phyloP scores from a whole-genome alignment of 2,329 filamentous ascomycete species.

The Zymoseptoria tritici region DNA sequence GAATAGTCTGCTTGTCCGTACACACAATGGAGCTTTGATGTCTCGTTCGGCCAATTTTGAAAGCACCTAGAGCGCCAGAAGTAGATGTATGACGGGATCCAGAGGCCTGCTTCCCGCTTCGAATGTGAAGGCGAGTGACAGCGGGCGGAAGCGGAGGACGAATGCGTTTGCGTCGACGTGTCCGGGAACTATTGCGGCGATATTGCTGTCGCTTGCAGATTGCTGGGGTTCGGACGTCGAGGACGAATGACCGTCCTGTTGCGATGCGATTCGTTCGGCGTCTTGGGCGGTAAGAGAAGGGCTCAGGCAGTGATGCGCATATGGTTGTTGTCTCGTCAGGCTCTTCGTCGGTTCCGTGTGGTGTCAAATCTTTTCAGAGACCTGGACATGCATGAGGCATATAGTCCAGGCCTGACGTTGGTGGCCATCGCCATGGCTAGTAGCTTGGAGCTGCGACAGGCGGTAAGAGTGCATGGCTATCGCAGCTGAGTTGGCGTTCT shows the following conservation, averaged over 20 bases:
- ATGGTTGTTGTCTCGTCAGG: not conserved
- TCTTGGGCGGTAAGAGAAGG: not conserved
- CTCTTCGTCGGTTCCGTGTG: not conserved
- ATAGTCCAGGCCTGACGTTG: not conserved
- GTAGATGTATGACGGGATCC: not conserved
- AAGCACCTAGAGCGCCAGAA: not conserved
- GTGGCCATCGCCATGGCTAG: not conserved
- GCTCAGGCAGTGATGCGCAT: not conserved
- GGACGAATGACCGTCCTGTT: not conserved
- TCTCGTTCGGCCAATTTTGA: not conserved
- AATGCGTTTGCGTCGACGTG: not conserved
- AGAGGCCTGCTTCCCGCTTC: not conserved
- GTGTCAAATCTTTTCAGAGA: not conserved
- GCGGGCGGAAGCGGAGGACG: not conserved
- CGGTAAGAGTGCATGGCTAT: not conserved
- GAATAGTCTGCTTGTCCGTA: not conserved
- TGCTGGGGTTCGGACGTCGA: not conserved
- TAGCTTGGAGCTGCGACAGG: not conserved
- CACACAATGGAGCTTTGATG: not conserved
- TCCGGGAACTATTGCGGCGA: not conserved
- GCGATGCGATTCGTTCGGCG: not conserved
- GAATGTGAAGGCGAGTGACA: not conserved
- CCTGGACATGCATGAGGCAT: not conserved
- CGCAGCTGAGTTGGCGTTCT: not conserved
- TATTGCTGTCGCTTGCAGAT: not conserved